Base-by-base conservation (phyloP, 768 basidiomycete genomes). In the Strobilomyces confusus region DNA sequence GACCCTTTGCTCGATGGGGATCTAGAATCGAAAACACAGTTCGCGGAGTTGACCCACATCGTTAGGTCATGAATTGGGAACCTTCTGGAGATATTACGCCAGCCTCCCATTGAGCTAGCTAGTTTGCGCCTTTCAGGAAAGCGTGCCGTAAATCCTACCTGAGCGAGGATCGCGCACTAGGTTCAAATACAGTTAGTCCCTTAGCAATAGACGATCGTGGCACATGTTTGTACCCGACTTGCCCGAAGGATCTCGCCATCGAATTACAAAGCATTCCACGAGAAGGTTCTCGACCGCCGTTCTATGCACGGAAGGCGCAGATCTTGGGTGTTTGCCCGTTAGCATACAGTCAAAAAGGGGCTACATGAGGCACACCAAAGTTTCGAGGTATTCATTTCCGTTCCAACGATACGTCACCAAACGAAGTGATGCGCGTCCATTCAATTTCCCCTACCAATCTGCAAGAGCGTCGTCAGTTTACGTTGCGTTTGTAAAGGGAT, bases 301-400 rank as follows among this genome's bases (percentile, higher is more conserved):
- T 40, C 23, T 14, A 20, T 15, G 32, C 17, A 44, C 37, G 19
- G 23, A 22, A 4, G 6, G 25, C 43, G 29, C 30, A 41, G 44
- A 54, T 50, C 30, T 47, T 40, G n/a, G 9, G 15, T n/a, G 49
- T 44, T 20, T 4, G 29, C 29, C 19, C 15, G 30, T 30, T 20
- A 46, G 45, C 34, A 1, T 22, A 11, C 8, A 13, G 26, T 4
- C 25, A 15, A 11, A 46, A 19, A 29, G 43, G 52, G 30, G 22
- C 26, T 33, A 4, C 38, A 30, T 14, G 19, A 30, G 37, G 19
- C 20, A 44, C 14, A 48, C 23, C 7, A 7, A 22, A 19, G 12
- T n/a, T 20, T 3, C n/a, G 33, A 33, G 40, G 26, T 1, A 4
- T 61, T 57, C 59, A 57, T 60, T 51, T 57, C 55, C 59, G 55